Percentiles rank a stretch among this genome's conserved stretches.
These are phyloP conservation scores for Monsonia emarginata DNA, from an alignment of 441 rosid species.

Conservation along the genomic window DNA sequence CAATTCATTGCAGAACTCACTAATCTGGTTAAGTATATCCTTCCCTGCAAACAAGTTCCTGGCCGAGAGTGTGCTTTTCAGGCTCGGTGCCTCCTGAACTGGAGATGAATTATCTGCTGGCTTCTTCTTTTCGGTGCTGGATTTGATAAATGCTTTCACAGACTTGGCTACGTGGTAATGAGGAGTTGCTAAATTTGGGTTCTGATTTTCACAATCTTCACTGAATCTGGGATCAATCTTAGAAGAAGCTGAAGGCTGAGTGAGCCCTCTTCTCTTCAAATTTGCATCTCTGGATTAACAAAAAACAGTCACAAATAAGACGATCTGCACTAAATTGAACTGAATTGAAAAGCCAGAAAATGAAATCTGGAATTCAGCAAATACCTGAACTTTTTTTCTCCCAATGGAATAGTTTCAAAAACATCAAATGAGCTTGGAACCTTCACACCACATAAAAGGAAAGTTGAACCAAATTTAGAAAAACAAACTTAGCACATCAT, in stretches of 20 bases:
- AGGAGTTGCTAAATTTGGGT: constrained; percentile 48
- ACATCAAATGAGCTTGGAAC: constrained; percentile 25
- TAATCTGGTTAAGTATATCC: constrained; percentile 60
- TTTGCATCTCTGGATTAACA: constrained; percentile 28
- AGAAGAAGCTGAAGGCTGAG: constrained; percentile 24
- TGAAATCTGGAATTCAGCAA: neutral
- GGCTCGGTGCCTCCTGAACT: constrained; percentile 31
- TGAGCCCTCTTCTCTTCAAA: constrained; percentile 42
- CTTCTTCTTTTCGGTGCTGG: constrained; percentile 46
- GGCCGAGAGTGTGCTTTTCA: constrained; percentile 66
- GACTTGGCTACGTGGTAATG: constrained; percentile 33
- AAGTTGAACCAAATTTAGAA: neutral
- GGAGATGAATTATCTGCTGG: constrained; percentile 18
- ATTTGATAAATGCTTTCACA: constrained; percentile 41
- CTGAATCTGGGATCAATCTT: constrained; percentile 9
- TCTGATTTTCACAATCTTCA: constrained; percentile 54
- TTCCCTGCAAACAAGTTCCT: constrained; percentile 66
- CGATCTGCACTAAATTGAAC: neutral
- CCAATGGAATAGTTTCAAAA: constrained; percentile 28
- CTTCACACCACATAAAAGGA: constrained; percentile 25
- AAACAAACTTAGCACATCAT: too few relatives aligned
- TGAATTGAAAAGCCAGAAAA: neutral
- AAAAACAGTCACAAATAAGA: neutral
- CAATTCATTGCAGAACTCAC: constrained; percentile 68
- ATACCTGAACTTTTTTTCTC: constrained; percentile 35